A percentile compares a stretch with the other conserved stretches of the same genome.
Evolutionary conservation across 2,329 filamentous ascomycete species (phyloP).

Genomic region (Aspergillus thermomutatus): DNA sequence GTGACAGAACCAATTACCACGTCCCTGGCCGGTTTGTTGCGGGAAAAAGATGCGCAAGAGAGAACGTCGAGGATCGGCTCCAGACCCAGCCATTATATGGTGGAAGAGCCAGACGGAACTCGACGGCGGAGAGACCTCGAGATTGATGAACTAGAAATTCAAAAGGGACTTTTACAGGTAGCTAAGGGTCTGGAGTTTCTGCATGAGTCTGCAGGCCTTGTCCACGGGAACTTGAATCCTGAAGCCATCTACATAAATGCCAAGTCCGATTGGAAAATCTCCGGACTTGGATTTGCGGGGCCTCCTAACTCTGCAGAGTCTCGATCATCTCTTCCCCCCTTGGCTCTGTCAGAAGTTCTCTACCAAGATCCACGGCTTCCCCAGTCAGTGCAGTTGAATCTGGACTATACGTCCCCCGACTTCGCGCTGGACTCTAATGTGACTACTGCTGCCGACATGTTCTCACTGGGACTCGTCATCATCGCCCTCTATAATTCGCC

Average conservation of each 20-base stretch:
- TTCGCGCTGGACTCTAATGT: slow-evolving; percentile 90
- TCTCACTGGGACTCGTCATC: slow-evolving; percentile 84
- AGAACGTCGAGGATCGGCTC: slow-evolving; percentile 64
- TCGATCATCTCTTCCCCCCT: slow-evolving; percentile 70
- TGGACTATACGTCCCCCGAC: slow-evolving; percentile 93
- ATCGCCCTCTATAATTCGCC: slow-evolving; percentile 93
- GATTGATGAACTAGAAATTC: slow-evolving; percentile 94
- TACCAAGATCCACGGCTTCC: slow-evolving; percentile 84
- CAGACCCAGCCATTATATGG: slow-evolving; percentile 73
- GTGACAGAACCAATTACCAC: slow-evolving; percentile 88
- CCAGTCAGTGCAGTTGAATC: slow-evolving; percentile 75
- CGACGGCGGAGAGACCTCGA: slow-evolving; percentile 76
- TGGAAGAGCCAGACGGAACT: slow-evolving; percentile 72
- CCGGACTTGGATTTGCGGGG: slow-evolving; percentile 85
- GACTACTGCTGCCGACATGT: slow-evolving; percentile 82
- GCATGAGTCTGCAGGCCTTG: slow-evolving; percentile 88
- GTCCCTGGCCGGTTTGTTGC: slow-evolving; percentile 75
- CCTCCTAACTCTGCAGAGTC: slow-evolving; percentile 73
- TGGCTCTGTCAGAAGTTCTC: slow-evolving; percentile 78
- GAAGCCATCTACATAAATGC: slow-evolving; percentile 92
- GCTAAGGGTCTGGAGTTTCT: slow-evolving; percentile 93
- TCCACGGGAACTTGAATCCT: slow-evolving; percentile 91
- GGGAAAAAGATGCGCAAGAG: slow-evolving; percentile 88
- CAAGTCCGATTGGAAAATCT: slow-evolving; percentile 99
- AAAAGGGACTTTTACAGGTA: slow-evolving; percentile 90